These are phyloP conservation scores for Filobasidium uniguttulatum DNA, from an alignment of 1,284 basidiomycete genomes.

Conservation along the genomic window DNA sequence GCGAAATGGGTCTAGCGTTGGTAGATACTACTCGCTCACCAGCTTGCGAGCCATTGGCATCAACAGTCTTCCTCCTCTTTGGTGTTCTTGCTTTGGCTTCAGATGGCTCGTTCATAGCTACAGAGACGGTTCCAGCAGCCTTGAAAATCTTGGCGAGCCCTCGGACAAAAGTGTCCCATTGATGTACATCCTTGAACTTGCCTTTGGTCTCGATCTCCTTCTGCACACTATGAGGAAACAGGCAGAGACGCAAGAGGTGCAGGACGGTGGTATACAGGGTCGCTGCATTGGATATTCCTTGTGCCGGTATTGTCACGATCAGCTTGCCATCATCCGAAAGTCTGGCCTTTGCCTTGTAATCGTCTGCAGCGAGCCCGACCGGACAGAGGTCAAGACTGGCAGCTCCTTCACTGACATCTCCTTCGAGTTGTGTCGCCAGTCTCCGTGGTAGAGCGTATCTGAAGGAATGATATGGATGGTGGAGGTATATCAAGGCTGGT, in stretches of 20 bases:
- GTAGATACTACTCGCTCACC: not conserved
- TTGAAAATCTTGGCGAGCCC: constrained; percentile 9
- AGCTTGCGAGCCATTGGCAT: not conserved
- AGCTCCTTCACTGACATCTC: too few relatives aligned
- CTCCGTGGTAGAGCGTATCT: constrained; percentile 6
- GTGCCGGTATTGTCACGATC: not conserved
- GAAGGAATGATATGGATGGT: constrained; percentile 47
- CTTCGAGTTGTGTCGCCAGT: too few relatives aligned
- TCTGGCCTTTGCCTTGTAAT: not conserved
- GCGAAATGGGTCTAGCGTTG: not conserved
- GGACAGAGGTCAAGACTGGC: too few relatives aligned
- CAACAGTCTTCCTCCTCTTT: not conserved
- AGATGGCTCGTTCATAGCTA: not conserved
- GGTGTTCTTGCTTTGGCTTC: not conserved
- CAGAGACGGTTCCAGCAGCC: not conserved
- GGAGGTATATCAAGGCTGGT: constrained; percentile 56
- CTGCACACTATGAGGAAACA: not conserved
- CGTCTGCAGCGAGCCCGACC: too few relatives aligned
- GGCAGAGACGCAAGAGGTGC: not conserved
- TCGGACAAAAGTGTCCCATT: not conserved
- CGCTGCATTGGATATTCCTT: not conserved
- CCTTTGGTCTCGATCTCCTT: constrained; percentile 4
- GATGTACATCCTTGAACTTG: constrained; percentile 7
- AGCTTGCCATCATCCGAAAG: not conserved
- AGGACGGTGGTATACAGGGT: constrained; percentile 7